phyloP scores from a whole-genome alignment of 495 filamentous ascomycete genomes.

The Xylaria bambusicola region DNA sequence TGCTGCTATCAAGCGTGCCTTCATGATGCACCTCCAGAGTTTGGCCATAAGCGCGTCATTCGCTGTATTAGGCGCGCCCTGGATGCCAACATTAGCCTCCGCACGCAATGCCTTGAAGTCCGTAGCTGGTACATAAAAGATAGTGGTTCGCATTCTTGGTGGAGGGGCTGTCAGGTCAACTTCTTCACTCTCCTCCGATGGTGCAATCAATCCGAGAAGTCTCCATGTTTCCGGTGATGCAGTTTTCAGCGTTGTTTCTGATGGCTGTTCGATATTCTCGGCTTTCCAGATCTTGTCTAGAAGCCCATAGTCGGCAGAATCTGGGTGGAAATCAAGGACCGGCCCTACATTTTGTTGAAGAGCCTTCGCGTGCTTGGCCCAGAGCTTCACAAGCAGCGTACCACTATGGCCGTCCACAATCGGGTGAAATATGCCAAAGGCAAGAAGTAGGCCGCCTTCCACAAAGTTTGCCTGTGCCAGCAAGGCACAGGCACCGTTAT shows the following conservation, averaged over 20 bases:
- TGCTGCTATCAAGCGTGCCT: neutral
- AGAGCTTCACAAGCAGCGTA: neutral
- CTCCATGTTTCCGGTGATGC: neutral
- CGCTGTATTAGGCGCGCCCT: neutral
- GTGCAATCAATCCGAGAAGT: neutral
- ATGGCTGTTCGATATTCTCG: neutral
- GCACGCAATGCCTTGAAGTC: neutral
- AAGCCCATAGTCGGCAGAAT: neutral
- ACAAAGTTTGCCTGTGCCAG: constrained; percentile 18
- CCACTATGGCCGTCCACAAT: neutral
- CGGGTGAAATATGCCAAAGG: constrained; percentile 7
- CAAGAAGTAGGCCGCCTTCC: constrained; percentile 14
- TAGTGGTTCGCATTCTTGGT: neutral
- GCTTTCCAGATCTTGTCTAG: neutral
- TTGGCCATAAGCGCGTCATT: constrained; percentile 1
- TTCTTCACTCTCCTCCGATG: neutral
- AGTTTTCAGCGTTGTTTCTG: neutral
- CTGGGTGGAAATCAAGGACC: neutral
- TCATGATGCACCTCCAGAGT: constrained; percentile 1
- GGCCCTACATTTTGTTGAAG: neutral
- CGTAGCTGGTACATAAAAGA: neutral
- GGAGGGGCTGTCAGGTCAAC: neutral
- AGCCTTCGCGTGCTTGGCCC: neutral
- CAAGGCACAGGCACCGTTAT: neutral
- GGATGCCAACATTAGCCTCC: neutral